Evolutionary conservation across 1,284 basidiomycete species (phyloP).

Genomic region (Vanrija pseudolonga): DNA sequence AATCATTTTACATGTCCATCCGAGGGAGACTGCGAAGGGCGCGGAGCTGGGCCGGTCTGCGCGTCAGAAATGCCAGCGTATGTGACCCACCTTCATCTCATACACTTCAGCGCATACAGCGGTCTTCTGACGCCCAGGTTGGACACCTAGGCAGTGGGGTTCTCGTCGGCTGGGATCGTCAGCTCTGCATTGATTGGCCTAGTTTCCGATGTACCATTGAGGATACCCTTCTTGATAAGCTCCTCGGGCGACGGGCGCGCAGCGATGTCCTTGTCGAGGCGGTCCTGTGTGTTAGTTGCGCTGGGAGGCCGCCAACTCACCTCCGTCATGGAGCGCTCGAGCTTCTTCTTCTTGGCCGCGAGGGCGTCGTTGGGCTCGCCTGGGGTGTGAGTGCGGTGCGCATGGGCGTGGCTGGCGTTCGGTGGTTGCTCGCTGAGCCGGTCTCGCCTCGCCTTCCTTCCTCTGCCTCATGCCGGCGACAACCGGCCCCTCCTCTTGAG

Average conservation of each 20-base stretch:
- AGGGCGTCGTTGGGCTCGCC: constrained; percentile 59
- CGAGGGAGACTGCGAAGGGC: too few relatives aligned
- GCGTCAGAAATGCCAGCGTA: too few relatives aligned
- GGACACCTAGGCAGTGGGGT: neutral
- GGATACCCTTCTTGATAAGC: constrained; percentile 67
- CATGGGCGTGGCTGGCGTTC: neutral
- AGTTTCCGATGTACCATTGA: constrained; percentile 53
- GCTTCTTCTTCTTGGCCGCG: constrained; percentile 63
- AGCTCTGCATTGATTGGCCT: neutral
- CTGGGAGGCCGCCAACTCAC: constrained; percentile 44
- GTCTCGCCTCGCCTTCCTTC: too few relatives aligned
- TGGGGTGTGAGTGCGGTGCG: constrained; percentile 9
- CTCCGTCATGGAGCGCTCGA: constrained; percentile 66
- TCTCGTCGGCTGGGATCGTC: neutral
- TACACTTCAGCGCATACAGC: neutral
- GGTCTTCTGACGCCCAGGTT: too few relatives aligned
- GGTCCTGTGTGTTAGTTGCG: constrained; percentile 54
- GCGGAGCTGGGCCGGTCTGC: too few relatives aligned
- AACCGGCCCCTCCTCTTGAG: too few relatives aligned
- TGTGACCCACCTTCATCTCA: too few relatives aligned
- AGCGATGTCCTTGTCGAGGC: constrained; percentile 63
- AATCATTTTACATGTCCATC: too few relatives aligned
- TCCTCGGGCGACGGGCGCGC: constrained; percentile 64
- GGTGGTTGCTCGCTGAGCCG: neutral
- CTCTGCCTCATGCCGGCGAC: too few relatives aligned